Conservation (phyloP, 73 alveolate species). For the Durusdinium trenchii region DNA sequence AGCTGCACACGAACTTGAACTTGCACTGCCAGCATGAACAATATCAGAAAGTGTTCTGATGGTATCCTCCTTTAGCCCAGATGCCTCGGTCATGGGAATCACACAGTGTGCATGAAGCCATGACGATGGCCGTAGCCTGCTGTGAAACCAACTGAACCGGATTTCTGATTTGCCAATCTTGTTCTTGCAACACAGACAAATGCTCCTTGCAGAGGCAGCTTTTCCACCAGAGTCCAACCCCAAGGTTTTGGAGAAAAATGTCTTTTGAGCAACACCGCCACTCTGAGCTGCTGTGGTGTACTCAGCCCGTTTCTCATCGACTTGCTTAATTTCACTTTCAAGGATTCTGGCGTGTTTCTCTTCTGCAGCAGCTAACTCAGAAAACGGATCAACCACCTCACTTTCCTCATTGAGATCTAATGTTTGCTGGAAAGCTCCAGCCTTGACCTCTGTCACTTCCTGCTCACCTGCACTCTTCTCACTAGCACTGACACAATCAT, state of each 20-base stretch:
- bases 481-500: neutral
- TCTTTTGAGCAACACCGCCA: neutral
- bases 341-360: neutral
- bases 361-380: neutral
- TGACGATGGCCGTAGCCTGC: neutral
- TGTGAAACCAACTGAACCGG: neutral
- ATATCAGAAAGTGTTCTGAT: too few species aligned
- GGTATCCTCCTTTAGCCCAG: neutral
- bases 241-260: neutral
- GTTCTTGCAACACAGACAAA: neutral
- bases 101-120: neutral
- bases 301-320: neutral
- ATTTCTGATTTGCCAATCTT: neutral
- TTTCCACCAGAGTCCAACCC: conserved; percentile 3
- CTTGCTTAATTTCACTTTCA: neutral
- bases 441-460: too few species aligned
- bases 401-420: too few species aligned
- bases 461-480: too few species aligned
- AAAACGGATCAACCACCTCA: neutral
- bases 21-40: too few species aligned
- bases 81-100: neutral
- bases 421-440: too few species aligned
- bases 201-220: neutral
- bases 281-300: neutral
- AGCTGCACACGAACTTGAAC: too few species aligned